Percentiles rank a stretch among this genome's conserved stretches.
Conservation (phyloP, 164 flowering plant genomes). For the Euptelea pleiosperma region DNA sequence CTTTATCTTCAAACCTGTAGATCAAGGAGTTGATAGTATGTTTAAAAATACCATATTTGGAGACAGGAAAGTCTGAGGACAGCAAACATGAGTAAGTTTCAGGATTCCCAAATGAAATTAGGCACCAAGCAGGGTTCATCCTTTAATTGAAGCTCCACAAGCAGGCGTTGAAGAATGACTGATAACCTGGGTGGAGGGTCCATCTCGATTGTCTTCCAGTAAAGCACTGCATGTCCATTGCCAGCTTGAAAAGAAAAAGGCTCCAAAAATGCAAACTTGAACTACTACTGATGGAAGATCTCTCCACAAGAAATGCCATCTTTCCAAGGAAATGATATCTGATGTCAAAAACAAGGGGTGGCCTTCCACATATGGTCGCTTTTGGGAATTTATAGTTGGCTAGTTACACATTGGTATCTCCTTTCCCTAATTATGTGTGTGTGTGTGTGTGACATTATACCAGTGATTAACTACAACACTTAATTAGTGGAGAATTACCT, state of each 20-base stretch:
- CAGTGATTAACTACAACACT: no score
- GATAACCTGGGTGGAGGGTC: constrained; percentile 66
- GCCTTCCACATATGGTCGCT: constrained; percentile 76
- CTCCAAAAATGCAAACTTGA: constrained; percentile 79
- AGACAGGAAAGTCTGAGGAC: not conserved
- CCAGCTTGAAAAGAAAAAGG: constrained; percentile 81
- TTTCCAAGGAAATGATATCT: constrained; percentile 70
- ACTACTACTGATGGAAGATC: constrained; percentile 68
- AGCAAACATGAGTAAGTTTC: not conserved
- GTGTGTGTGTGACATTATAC: no score
- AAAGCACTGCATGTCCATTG: constrained; percentile 76
- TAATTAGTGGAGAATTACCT: no score
- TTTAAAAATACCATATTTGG: not conserved
- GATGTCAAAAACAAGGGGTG: constrained; percentile 58
- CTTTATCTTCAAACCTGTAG: no score
- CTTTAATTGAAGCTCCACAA: not conserved
- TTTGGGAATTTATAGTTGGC: no score
- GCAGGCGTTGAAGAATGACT: not conserved
- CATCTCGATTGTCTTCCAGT: constrained; percentile 85
- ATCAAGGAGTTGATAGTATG: not conserved
- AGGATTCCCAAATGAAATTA: not conserved
- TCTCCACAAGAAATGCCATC: constrained; percentile 78
- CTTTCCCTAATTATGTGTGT: no score
- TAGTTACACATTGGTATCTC: no score
- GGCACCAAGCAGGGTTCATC: not conserved